Percentiles rank a stretch among this genome's conserved stretches.
phyloP scores from a whole-genome alignment of 2,329 filamentous ascomycete genomes.

The Hymenoscyphus fructigenus region DNA sequence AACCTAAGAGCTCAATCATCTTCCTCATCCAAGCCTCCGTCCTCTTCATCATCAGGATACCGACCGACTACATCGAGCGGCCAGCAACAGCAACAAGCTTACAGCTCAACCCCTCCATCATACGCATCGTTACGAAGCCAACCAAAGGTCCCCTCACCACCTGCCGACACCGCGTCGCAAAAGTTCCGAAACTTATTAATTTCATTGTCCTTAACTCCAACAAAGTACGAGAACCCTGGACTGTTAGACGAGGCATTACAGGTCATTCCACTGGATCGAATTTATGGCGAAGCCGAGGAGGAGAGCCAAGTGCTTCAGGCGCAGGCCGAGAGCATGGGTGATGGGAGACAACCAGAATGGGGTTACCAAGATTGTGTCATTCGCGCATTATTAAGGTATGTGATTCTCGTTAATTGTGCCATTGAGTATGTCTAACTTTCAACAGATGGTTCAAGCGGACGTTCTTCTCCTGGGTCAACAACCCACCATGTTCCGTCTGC shows the following conservation, averaged over 20 bases:
- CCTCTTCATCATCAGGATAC: constrained; percentile 34
- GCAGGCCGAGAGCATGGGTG: constrained; percentile 82
- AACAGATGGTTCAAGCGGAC: constrained; percentile 88
- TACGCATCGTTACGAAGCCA: constrained; percentile 63
- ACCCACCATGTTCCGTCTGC: constrained; percentile 82
- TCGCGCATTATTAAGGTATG: constrained; percentile 77
- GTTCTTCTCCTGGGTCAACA: constrained; percentile 97
- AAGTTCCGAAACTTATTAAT: constrained; percentile 82
- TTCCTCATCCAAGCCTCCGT: constrained; percentile 30
- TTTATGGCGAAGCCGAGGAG: constrained; percentile 93
- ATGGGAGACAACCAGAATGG: constrained; percentile 81
- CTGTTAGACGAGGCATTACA: constrained; percentile 88
- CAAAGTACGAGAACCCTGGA: constrained; percentile 94
- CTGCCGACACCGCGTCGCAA: constrained; percentile 67
- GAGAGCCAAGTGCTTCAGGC: constrained; percentile 85
- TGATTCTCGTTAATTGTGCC: constrained; percentile 19
- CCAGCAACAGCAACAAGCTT: constrained; percentile 27
- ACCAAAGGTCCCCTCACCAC: constrained; percentile 72
- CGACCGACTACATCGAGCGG: constrained; percentile 50
- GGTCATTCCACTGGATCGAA: constrained; percentile 81
- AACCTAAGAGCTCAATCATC: constrained; percentile 45
- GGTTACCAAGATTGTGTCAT: constrained; percentile 98
- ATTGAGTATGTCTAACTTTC: constrained; percentile 20
- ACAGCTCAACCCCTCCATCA: constrained; percentile 50
- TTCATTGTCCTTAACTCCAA: constrained; percentile 82